Conservation (phyloP, 192 early-diverging fungal species). For the Rhizophagus prolifer region DNA sequence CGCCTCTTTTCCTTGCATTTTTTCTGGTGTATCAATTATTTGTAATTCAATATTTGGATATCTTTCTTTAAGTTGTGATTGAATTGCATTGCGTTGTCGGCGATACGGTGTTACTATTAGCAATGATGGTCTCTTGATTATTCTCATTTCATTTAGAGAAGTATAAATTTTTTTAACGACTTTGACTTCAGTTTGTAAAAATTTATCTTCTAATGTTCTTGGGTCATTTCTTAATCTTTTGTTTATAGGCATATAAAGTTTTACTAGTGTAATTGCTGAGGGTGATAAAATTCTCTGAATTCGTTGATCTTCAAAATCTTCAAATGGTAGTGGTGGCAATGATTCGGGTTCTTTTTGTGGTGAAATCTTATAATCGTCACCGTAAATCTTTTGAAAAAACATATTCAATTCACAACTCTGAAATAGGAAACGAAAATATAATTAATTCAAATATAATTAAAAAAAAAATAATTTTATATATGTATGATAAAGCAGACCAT, state of each 20-base stretch:
- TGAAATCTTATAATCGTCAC: slow-evolving; percentile 34
- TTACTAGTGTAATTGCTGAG: slow-evolving; percentile 38
- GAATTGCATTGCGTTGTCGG: slow-evolving; percentile 42
- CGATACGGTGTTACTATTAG: slow-evolving; percentile 50
- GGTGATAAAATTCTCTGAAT: slow-evolving; percentile 39
- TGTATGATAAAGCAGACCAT: slow-evolving; percentile 42
- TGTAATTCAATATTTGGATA: slow-evolving; percentile 28
- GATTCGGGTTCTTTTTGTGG: slow-evolving; percentile 4
- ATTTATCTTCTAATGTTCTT: background rate
- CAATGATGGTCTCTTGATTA: slow-evolving; percentile 22
- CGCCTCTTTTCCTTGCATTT: slow-evolving; percentile 56
- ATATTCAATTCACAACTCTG: slow-evolving; percentile 48
- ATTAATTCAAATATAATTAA: background rate
- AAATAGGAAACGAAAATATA: background rate
- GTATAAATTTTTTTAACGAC: slow-evolving; percentile 42
- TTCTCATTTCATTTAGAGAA: slow-evolving; percentile 8
- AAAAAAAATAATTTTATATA: background rate
- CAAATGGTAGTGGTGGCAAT: background rate
- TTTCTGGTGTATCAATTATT: slow-evolving; percentile 47
- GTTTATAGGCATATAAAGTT: slow-evolving; percentile 32
- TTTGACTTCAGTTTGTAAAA: slow-evolving; percentile 36
- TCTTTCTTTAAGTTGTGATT: slow-evolving; percentile 6
- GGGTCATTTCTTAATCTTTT: background rate
- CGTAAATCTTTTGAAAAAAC: slow-evolving; percentile 53
- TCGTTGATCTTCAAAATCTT: slow-evolving; percentile 14